phyloP scores from a whole-genome alignment of 1,284 basidiomycete species.

The Schizophyllum commune region DNA sequence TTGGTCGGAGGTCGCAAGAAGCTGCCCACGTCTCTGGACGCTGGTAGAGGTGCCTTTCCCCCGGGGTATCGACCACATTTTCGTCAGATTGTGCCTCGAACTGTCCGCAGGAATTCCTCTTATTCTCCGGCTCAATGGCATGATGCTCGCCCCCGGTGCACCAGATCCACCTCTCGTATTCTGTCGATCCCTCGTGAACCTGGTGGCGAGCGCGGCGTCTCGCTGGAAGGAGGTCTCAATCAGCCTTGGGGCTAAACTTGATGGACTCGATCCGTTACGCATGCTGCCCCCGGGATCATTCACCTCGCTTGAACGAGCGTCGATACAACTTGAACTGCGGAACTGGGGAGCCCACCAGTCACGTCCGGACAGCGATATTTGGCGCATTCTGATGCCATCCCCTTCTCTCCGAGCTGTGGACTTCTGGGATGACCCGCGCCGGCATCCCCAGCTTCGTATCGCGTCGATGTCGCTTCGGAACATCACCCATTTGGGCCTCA shows the following conservation, averaged over 20 bases:
- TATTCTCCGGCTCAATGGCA: not conserved
- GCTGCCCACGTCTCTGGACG: not conserved
- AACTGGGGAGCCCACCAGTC: not conserved
- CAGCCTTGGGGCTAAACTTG: not conserved
- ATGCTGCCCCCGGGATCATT: not conserved
- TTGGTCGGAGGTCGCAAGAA: not conserved
- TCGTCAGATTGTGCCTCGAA: not conserved
- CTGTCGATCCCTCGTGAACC: not conserved
- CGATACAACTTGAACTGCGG: not conserved
- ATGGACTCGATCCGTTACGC: not conserved
- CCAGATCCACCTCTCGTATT: not conserved
- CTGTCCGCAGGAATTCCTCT: not conserved
- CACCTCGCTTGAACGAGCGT: not conserved
- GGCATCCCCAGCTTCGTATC: not conserved
- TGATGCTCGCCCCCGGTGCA: not conserved
- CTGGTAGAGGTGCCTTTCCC: not conserved
- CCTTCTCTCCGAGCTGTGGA: not conserved
- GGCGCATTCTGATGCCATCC: not conserved
- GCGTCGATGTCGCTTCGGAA: not conserved
- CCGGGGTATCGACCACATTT: not conserved
- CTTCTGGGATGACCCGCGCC: not conserved
- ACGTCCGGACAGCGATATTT: not conserved
- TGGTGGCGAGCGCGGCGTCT: not conserved
- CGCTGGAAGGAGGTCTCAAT: not conserved
- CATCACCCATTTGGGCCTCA: not conserved